phyloP scores from a whole-genome alignment of 2,329 filamentous ascomycete species.

The Colletotrichum navitas region DNA sequence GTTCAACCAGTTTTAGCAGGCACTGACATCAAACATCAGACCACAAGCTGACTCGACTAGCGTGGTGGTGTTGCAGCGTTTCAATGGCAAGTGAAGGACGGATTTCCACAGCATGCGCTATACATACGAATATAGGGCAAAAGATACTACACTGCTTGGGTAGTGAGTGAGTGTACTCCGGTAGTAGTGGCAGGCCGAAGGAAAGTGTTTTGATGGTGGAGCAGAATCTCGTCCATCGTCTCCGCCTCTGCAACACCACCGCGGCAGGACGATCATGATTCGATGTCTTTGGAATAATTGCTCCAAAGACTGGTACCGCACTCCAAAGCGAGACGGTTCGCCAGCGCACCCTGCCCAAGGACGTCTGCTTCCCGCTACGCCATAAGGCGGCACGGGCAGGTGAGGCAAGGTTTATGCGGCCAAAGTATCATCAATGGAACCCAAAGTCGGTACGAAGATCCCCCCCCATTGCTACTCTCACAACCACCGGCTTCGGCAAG shows the following conservation, averaged over 20 bases:
- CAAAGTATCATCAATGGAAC: conserved; percentile 22
- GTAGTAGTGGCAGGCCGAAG: neutral
- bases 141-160: neutral
- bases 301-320: neutral
- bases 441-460: conserved; percentile 5
- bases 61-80: conserved; percentile 22
- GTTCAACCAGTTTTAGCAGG: conserved; percentile 9
- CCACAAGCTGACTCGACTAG: conserved; percentile 27
- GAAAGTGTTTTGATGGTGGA: neutral
- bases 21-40: neutral
- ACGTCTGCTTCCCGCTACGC: neutral
- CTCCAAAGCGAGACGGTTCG: conserved; percentile 23
- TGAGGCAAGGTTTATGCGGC: conserved; percentile 7
- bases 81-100: conserved; percentile 13
- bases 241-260: conserved; percentile 9
- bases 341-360: neutral
- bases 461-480: neutral
- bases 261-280: neutral
- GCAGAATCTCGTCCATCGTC: conserved; percentile 7
- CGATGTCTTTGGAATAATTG: neutral
- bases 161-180: neutral
- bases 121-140: conserved; percentile 7
- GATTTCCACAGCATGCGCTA: conserved; percentile 15
- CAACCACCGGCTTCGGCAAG: conserved; percentile 21
- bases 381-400: conserved; percentile 1